Evolutionary conservation across 169 alveolate genomes (phyloP).

Genomic region (Eimeria sp.): DNA sequence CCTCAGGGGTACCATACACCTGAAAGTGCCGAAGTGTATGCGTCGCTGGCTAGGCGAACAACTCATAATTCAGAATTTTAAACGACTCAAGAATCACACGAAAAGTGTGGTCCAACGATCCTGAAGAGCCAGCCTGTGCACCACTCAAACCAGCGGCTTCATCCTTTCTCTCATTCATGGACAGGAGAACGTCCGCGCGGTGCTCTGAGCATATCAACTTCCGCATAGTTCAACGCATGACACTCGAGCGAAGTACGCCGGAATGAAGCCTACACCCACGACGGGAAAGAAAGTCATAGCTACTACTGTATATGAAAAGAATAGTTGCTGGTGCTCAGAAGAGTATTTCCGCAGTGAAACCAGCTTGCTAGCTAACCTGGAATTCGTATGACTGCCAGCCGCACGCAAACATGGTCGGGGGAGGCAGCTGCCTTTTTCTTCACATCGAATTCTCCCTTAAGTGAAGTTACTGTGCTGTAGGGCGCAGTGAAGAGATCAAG

Average conservation of each 20-base stretch:
- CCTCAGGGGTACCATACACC: neutral
- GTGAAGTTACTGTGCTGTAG: slow-evolving; percentile 35
- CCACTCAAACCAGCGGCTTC: neutral
- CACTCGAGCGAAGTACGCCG: neutral
- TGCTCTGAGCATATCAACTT: slow-evolving; percentile 37
- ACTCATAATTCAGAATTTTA: slow-evolving; percentile 9
- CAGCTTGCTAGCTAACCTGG: slow-evolving; percentile 15
- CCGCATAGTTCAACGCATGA: neutral
- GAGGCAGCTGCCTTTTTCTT: neutral
- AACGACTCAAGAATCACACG: slow-evolving; percentile 32
- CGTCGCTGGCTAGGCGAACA: slow-evolving; percentile 18
- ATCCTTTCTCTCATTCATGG: slow-evolving; percentile 36
- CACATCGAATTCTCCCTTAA: slow-evolving; percentile 61
- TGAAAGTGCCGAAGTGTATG: neutral
- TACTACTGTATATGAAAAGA: neutral
- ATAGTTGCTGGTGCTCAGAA: neutral
- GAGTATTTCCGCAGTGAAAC: neutral
- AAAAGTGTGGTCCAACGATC: slow-evolving; percentile 38
- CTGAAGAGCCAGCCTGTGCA: neutral
- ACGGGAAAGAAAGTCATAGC: neutral
- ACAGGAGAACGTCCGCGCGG: slow-evolving; percentile 61
- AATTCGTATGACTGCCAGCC: slow-evolving; percentile 49
- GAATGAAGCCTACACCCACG: neutral
- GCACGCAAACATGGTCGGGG: slow-evolving; percentile 63
- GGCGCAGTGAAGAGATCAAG: neutral